Conservation (phyloP, 768 basidiomycete species). For the Ramaria rubella region DNA sequence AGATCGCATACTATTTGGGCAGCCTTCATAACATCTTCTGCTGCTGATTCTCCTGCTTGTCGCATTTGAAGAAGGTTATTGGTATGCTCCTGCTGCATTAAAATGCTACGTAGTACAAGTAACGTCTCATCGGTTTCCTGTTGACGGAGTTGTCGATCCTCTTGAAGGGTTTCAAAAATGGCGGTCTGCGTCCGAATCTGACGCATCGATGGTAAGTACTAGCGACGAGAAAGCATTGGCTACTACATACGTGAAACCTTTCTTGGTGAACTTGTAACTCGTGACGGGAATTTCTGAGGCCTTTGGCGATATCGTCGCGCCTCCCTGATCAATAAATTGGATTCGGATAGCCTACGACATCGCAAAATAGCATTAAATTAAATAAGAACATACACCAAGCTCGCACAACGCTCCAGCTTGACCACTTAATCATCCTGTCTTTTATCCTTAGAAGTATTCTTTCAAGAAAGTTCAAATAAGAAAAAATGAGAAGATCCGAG, state of each 20-base stretch:
- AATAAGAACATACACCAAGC: slow-evolving; percentile 32
- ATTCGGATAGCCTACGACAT: background rate
- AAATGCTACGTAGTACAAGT: slow-evolving; percentile 34
- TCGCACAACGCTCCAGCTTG: slow-evolving; percentile 31
- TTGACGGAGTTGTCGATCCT: slow-evolving; percentile 26
- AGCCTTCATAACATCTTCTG: slow-evolving; percentile 42
- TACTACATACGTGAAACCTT: slow-evolving; percentile 36
- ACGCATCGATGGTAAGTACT: slow-evolving; percentile 19
- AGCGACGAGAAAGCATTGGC: slow-evolving; percentile 20
- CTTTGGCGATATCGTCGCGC: slow-evolving; percentile 39
- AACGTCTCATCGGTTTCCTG: slow-evolving; percentile 17
- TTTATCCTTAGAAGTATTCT: slow-evolving; percentile 37
- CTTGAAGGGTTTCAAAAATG: background rate
- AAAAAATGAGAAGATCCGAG: background rate
- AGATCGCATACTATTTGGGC: slow-evolving; percentile 40
- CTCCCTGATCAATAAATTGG: slow-evolving; percentile 34
- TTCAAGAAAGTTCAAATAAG: background rate
- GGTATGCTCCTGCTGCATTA: slow-evolving; percentile 34
- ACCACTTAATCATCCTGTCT: slow-evolving; percentile 34
- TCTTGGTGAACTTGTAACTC: slow-evolving; percentile 37
- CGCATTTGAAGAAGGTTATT: slow-evolving; percentile 34
- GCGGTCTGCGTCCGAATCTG: slow-evolving; percentile 6
- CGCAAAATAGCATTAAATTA: background rate
- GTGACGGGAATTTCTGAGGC: slow-evolving; percentile 36
- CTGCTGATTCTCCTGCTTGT: slow-evolving; percentile 34